Evolutionary conservation across 2,329 filamentous ascomycete species (phyloP).

Genomic region (Daldinia sp.): DNA sequence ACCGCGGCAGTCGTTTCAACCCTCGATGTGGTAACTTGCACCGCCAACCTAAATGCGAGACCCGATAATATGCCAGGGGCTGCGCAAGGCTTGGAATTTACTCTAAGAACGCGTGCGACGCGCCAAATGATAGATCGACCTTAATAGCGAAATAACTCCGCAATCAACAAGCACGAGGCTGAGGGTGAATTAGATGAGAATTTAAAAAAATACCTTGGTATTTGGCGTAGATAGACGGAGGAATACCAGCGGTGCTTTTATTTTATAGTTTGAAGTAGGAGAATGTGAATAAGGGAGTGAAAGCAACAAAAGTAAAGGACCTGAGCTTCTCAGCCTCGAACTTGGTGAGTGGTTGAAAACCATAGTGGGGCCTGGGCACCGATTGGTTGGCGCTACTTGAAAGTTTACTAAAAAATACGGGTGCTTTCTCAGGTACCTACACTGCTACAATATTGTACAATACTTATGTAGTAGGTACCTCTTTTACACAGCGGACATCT

Average conservation of each 20-base stretch:
- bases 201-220: neutral
- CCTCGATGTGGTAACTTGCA: neutral
- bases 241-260: neutral
- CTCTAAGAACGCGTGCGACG: neutral
- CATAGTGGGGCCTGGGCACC: neutral
- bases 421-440: neutral
- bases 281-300: neutral
- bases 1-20: neutral
- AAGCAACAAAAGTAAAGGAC: neutral
- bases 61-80: neutral
- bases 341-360: slow-evolving; percentile 11
- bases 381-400: slow-evolving; percentile 17
- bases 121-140: neutral
- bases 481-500: no score
- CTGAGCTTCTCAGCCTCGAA: slow-evolving; percentile 21
- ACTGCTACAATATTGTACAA: no score
- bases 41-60: neutral
- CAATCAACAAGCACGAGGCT: neutral
- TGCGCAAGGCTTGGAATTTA: neutral
- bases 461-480: no score
- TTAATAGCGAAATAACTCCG: neutral
- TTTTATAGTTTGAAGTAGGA: no score
- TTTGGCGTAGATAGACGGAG: neutral
- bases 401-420: neutral
- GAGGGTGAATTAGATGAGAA: neutral